Conservation (phyloP, 2,329 filamentous ascomycete genomes). For the Aspergillus sp. region DNA sequence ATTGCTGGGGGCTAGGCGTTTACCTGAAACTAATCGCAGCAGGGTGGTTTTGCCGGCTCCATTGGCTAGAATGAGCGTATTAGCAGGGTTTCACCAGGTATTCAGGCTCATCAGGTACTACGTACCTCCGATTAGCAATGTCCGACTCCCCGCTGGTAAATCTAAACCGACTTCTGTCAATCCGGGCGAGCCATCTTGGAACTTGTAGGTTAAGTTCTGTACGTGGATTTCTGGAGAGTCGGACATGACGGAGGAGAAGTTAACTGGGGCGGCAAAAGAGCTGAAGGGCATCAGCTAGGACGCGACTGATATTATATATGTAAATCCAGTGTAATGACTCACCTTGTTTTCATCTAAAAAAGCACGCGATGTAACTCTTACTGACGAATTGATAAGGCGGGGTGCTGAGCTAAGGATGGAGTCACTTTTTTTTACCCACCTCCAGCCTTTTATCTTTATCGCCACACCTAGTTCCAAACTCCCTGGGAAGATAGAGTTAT, state of each 20-base stretch:
- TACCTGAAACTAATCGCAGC: conserved; percentile 88
- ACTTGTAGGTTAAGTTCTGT: conserved; percentile 78
- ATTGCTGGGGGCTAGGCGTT: conserved; percentile 78
- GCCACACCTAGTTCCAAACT: neutral
- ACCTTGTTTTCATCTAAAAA: neutral
- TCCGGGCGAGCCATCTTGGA: conserved; percentile 81
- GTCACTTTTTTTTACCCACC: conserved; percentile 2
- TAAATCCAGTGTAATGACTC: neutral
- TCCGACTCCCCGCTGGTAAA: conserved; percentile 80
- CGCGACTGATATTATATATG: neutral
- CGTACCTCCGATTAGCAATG: conserved; percentile 80
- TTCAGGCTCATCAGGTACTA: neutral
- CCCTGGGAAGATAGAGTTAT: neutral
- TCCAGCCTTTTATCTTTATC: neutral
- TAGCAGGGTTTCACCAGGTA: neutral
- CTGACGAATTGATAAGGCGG: neutral
- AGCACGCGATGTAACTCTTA: conserved; percentile 7
- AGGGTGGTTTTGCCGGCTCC: conserved; percentile 97
- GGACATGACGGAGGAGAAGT: conserved; percentile 18
- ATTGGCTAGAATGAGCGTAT: conserved; percentile 62
- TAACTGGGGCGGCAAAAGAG: neutral
- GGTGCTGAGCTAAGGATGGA: neutral
- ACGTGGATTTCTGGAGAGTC: conserved; percentile 64
- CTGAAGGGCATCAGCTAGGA: neutral
- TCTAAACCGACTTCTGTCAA: conserved; percentile 71